phyloP scores from a whole-genome alignment of 192 early-diverging fungal genomes.

The Podila epigama region DNA sequence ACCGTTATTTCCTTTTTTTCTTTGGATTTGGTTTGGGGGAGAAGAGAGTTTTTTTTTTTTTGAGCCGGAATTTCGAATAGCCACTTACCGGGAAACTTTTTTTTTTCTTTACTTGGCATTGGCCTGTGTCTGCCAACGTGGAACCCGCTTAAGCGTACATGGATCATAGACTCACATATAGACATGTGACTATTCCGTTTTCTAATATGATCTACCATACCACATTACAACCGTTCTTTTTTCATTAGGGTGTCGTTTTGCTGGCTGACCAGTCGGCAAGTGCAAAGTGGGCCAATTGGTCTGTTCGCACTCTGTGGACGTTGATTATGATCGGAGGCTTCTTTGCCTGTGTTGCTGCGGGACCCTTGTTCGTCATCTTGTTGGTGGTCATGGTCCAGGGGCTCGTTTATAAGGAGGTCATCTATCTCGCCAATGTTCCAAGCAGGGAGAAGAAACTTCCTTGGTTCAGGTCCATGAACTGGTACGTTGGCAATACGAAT shows the following conservation, averaged over 20 bases:
- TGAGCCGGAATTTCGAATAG: constrained; percentile 1
- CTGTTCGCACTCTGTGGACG: constrained; percentile 84
- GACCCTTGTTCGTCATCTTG: constrained; percentile 86
- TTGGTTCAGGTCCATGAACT: constrained; percentile 93
- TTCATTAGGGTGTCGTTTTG: constrained; percentile 34
- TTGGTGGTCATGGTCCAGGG: constrained; percentile 86
- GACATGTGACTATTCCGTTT: no score
- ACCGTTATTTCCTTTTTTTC: background rate
- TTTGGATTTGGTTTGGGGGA: background rate
- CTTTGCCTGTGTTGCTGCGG: constrained; percentile 74
- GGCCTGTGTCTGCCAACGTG: background rate
- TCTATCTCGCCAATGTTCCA: constrained; percentile 83
- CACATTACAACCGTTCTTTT: no score
- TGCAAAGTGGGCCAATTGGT: constrained; percentile 82
- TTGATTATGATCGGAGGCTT: constrained; percentile 91
- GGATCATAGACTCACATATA: no score
- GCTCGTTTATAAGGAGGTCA: constrained; percentile 93
- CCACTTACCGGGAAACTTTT: background rate
- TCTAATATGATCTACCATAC: no score
- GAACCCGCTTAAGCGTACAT: no score
- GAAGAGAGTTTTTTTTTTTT: background rate
- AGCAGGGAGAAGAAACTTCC: constrained; percentile 86
- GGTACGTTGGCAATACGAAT: constrained; percentile 56
- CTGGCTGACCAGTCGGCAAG: constrained; percentile 54
- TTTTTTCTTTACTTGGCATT: background rate